Evolutionary conservation across 306 rosid species (phyloP).

Genomic region (Trifolium repens): DNA sequence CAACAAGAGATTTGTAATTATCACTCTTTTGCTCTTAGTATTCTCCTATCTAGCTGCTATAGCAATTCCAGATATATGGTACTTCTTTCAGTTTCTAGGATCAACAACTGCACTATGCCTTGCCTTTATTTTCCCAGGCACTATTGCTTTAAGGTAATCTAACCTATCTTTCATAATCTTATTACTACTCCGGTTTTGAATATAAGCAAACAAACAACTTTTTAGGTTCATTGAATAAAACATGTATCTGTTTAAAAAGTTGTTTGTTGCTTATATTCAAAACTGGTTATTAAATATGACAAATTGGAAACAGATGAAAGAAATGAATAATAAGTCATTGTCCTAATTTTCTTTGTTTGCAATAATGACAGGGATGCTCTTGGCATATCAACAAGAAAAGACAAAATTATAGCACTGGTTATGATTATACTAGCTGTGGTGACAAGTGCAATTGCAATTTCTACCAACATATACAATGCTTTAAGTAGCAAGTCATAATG

Average conservation of each 20-base stretch:
- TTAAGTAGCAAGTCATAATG: slow-evolving; percentile 45
- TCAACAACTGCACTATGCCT: slow-evolving; percentile 84
- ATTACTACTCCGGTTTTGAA: background rate
- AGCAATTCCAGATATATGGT: slow-evolving; percentile 89
- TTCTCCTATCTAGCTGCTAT: slow-evolving; percentile 81
- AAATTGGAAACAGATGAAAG: background rate
- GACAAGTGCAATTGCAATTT: slow-evolving; percentile 78
- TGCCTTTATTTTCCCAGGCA: slow-evolving; percentile 87
- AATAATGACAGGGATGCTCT: slow-evolving; percentile 65
- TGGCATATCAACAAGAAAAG: slow-evolving; percentile 73
- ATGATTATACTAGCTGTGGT: slow-evolving; percentile 73
- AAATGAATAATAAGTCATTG: slow-evolving; percentile 25
- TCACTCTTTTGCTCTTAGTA: slow-evolving; percentile 58
- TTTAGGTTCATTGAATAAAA: too few relatives aligned
- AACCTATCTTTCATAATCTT: slow-evolving; percentile 17
- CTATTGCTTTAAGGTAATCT: slow-evolving; percentile 74
- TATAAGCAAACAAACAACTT: too few relatives aligned
- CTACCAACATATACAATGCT: slow-evolving; percentile 58
- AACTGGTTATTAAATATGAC: background rate
- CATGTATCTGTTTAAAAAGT: too few relatives aligned
- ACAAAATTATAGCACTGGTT: slow-evolving; percentile 58
- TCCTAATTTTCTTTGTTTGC: slow-evolving; percentile 26
- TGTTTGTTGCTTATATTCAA: too few relatives aligned
- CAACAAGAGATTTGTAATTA: slow-evolving; percentile 68
- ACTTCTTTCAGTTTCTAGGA: slow-evolving; percentile 85